Percentiles rank a stretch among this genome's conserved stretches.
phyloP scores from a whole-genome alignment of 129 eudicot genomes.

The Flaveria linearis region DNA sequence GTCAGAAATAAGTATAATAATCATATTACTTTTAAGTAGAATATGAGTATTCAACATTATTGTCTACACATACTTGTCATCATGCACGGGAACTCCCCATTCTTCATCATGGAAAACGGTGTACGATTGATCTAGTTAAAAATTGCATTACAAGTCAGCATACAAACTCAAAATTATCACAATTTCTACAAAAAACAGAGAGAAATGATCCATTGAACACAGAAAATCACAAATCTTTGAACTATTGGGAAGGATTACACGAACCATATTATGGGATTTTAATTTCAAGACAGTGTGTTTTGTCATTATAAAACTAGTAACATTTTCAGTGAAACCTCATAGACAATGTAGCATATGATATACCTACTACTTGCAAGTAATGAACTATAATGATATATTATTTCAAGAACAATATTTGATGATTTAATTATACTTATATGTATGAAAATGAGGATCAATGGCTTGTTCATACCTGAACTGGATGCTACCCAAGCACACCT shows the following conservation, averaged over 20 bases:
- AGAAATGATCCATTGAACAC: background rate
- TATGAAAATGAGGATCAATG: background rate
- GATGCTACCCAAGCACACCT: slow-evolving; percentile 82
- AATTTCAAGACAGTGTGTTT: background rate
- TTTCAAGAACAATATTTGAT: background rate
- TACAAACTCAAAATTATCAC: slow-evolving; percentile 5
- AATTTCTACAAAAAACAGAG: background rate
- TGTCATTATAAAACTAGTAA: background rate
- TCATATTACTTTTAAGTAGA: slow-evolving; percentile 8
- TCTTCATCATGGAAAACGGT: slow-evolving; percentile 66
- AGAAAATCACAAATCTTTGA: slow-evolving; percentile 14
- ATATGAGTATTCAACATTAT: slow-evolving; percentile 22
- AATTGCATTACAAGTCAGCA: slow-evolving; percentile 28
- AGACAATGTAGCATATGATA: background rate
- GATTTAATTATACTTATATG: too few species aligned
- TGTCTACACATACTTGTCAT: slow-evolving; percentile 58
- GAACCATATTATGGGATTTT: background rate
- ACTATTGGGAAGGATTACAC: background rate
- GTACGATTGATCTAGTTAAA: slow-evolving; percentile 49
- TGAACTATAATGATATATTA: background rate
- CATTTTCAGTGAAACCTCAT: background rate
- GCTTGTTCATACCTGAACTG: slow-evolving; percentile 48
- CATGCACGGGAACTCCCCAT: slow-evolving; percentile 78
- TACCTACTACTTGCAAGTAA: background rate
- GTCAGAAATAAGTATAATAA: slow-evolving; percentile 12